Percentiles rank a stretch among this genome's conserved stretches.
Conservation (phyloP, 164 flowering plant genomes). For the Pachysandra terminalis region DNA sequence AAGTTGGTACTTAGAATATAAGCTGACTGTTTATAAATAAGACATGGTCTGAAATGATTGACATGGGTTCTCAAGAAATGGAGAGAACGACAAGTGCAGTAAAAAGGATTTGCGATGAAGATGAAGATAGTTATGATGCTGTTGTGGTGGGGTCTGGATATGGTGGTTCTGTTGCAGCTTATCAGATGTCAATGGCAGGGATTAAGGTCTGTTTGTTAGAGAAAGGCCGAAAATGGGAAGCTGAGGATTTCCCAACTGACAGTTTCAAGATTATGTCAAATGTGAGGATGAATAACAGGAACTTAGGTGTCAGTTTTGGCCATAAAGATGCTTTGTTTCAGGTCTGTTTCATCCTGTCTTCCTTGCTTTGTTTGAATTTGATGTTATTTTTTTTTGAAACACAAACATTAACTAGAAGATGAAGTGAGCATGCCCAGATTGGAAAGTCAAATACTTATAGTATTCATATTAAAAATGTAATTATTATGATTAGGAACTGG, state of each 20-base stretch:
- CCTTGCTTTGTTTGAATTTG: background rate
- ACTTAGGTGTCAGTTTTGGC: slow-evolving; percentile 41
- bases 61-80: slow-evolving; percentile 4
- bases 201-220: slow-evolving; percentile 52
- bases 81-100: slow-evolving; percentile 3
- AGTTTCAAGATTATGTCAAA: slow-evolving; percentile 36
- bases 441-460: background rate
- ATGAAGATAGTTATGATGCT: slow-evolving; percentile 43
- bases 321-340: slow-evolving; percentile 55
- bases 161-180: slow-evolving; percentile 65
- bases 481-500: no score
- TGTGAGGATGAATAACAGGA: slow-evolving; percentile 30
- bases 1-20: no score
- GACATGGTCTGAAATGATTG: background rate
- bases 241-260: slow-evolving; percentile 45
- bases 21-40: background rate
- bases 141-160: slow-evolving; percentile 62
- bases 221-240: slow-evolving; percentile 59
- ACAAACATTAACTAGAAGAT: background rate
- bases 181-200: slow-evolving; percentile 52
- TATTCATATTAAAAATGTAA: no score
- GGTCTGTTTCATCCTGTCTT: slow-evolving; percentile 22
- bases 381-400: background rate
- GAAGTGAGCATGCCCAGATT: background rate
- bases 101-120: slow-evolving; percentile 14